Evolutionary conservation across 441 rosid genomes (phyloP), one percentile per base, ranked within the genome.

Genomic region (Cnidoscolus chayamansa): DNA sequence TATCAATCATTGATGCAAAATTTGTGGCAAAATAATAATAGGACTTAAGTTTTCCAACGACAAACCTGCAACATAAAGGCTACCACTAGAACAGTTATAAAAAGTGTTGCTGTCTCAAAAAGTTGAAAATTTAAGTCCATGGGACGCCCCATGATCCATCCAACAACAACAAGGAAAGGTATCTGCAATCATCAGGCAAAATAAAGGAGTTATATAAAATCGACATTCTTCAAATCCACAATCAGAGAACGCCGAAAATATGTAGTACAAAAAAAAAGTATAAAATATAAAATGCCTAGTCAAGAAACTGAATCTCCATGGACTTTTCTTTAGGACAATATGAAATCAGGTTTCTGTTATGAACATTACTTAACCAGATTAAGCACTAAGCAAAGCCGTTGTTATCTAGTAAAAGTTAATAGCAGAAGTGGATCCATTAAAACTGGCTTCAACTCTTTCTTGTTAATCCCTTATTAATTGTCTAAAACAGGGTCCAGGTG

Each of bases 121-220:
- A 91, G 93, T 76, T 87, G 91, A 77, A 94, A 94, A 82, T 94
- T 90, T 43, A 91, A 80, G 84, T 94, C 98, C 95, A 91, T 88
- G 6, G 87, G 89, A 25, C 65, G 73, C 61, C 97, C 97, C 85
- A 85, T 86, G 57, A 88, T 86, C 98, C 97, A 94, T 54, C 93
- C 97, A 65, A 91, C 78, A 63, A 94, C 90, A 65, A 94, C 97
- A 5, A 91, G 87, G 74, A 93, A 89, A 3, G 98, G 98, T 15
- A 93, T 88, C 97, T 94, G 82, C 74, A 65, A 51, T 63, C 25
- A 62, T 32, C n/a, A 62, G 72, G 62, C 61, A 53, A 10, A 43
- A 77, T 3, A 50, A 32, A 35, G 9, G 60, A 43, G 9, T 68
- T 30, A 58, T 30, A 58, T 30, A 55, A 31, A 65, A 73, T 58